These are phyloP conservation scores for Olyra latifolia DNA, from an alignment of 176 grass and related monocot genomes.

Conservation along the genomic window DNA sequence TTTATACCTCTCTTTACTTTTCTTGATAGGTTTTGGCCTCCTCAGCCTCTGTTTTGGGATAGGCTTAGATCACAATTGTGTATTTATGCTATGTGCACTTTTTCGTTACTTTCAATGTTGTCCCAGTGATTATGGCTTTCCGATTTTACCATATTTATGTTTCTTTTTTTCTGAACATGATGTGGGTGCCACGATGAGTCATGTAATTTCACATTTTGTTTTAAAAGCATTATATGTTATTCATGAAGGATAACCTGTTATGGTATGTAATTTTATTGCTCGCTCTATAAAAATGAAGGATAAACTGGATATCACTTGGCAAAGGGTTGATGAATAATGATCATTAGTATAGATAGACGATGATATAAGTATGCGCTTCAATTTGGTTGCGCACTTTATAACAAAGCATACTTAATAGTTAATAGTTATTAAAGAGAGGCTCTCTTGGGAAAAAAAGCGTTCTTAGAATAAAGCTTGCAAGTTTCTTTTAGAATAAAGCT, in stretches of 20 bases:
- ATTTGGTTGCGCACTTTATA: slow-evolving; percentile 2
- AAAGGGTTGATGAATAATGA: not conserved
- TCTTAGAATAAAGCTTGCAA: slow-evolving; percentile 50
- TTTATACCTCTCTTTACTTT: slow-evolving; percentile 15
- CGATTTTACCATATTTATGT: not conserved
- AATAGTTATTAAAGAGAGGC: not conserved
- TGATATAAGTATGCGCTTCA: not conserved
- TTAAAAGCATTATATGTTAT: slow-evolving; percentile 19
- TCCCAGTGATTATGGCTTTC: slow-evolving; percentile 3
- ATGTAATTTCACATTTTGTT: not conserved
- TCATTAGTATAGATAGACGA: slow-evolving; percentile 4
- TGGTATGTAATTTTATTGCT: not conserved
- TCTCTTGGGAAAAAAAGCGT: slow-evolving; percentile 23
- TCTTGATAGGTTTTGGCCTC: not conserved
- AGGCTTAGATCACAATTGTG: not conserved
- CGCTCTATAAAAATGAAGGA: not conserved
- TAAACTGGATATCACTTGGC: not conserved
- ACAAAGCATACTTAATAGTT: not conserved
- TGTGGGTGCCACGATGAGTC: not conserved
- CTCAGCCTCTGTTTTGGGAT: not conserved
- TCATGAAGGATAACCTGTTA: slow-evolving; percentile 1
- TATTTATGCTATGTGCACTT: not conserved
- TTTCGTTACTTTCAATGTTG: not conserved
- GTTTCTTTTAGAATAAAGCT: slow-evolving; percentile 53
- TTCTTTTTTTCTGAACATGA: not conserved